phyloP scores from a whole-genome alignment of 179 eudicot genomes.

The Spinacia oleracea region DNA sequence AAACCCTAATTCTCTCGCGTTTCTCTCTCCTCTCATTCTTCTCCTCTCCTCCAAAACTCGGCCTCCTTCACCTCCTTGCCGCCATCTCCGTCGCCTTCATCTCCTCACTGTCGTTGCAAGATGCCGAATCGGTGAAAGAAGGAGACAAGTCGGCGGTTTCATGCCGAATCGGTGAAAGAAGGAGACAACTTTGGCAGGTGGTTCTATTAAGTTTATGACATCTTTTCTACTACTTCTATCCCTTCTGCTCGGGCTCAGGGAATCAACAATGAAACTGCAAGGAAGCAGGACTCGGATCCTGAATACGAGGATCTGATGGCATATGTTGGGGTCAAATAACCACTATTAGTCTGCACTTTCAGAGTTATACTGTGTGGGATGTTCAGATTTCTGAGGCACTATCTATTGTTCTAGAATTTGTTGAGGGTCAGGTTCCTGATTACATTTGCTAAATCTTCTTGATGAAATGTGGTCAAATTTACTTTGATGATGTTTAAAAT shows the following conservation, averaged over 20 bases:
- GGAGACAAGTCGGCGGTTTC: no score
- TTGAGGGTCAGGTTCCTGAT: not conserved
- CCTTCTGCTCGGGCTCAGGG: conserved; percentile 47
- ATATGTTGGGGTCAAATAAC: conserved; percentile 83
- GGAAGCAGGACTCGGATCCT: conserved; percentile 73
- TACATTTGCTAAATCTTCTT: not conserved
- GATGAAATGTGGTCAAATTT: not conserved
- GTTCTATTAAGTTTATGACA: no score
- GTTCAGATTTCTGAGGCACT: not conserved
- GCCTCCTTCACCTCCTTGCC: no score
- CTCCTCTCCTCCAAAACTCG: no score
- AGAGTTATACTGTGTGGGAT: not conserved
- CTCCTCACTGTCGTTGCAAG: no score
- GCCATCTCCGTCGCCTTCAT: no score
- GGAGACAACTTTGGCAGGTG: no score
- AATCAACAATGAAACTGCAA: conserved; percentile 33
- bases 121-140: no score
- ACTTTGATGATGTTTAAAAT: not conserved
- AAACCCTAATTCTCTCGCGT: no score
- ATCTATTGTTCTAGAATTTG: not conserved
- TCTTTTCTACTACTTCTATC: conserved; percentile 69
- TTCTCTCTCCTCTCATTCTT: no score
- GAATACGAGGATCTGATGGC: conserved; percentile 96
- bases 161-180: no score
- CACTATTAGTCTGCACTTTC: not conserved